Percentiles rank a stretch among this genome's conserved stretches.
Evolutionary conservation across 208 protist genomes (phyloP).

Genomic region (Leishmania aethiopica): DNA sequence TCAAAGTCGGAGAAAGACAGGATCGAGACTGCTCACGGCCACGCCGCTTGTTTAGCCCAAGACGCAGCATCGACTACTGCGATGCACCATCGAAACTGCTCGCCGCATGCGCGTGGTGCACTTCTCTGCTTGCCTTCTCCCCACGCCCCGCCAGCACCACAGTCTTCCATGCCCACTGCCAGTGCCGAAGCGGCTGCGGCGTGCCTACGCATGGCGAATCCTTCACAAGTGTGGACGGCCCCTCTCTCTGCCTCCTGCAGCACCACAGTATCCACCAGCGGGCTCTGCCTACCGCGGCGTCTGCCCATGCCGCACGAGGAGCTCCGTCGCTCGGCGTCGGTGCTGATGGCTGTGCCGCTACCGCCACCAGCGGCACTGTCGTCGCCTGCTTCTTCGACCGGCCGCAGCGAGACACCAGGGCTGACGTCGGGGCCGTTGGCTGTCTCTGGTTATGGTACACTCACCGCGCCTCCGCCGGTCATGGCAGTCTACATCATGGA

Average conservation of each 20-base stretch:
- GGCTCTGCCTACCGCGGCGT: slow-evolving; percentile 20
- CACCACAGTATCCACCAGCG: not conserved
- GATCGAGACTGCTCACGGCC: not conserved
- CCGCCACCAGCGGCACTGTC: not conserved
- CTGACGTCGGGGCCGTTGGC: not conserved
- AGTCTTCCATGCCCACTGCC: not conserved
- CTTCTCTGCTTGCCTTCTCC: not conserved
- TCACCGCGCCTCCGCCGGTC: not conserved
- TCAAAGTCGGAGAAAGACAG: not conserved
- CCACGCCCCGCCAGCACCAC: not conserved
- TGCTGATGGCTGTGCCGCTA: slow-evolving; percentile 26
- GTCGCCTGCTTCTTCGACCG: not conserved
- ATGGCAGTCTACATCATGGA: slow-evolving; percentile 30
- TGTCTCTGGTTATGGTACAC: not conserved
- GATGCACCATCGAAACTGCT: not conserved
- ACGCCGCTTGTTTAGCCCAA: not conserved
- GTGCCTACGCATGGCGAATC: slow-evolving; percentile 23
- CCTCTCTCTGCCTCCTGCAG: not conserved
- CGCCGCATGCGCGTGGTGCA: not conserved
- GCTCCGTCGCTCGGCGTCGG: slow-evolving; percentile 19
- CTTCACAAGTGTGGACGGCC: slow-evolving; percentile 10
- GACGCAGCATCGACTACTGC: not conserved
- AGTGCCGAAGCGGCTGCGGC: slow-evolving; percentile 9
- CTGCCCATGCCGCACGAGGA: slow-evolving; percentile 8
- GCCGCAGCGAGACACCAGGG: not conserved